These are phyloP conservation scores for Cymbopogon citratus DNA, from an alignment of 176 grass and related monocot species.

Conservation along the genomic window DNA sequence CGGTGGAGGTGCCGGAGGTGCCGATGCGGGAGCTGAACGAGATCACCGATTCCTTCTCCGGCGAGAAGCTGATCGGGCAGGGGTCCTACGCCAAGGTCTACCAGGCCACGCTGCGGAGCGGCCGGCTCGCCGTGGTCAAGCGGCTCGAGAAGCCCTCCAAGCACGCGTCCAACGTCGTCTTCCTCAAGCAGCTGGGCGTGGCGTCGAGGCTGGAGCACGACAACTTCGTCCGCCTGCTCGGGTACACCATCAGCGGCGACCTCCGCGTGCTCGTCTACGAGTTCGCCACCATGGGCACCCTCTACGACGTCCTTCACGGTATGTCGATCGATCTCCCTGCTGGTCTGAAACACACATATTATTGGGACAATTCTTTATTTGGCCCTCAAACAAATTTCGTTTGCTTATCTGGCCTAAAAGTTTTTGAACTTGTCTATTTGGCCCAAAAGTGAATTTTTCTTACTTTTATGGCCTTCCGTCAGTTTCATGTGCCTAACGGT, in stretches of 20 bases:
- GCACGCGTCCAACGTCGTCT: constrained; percentile 41
- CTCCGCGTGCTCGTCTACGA: constrained; percentile 51
- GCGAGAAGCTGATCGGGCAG: constrained; percentile 37
- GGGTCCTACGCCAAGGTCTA: constrained; percentile 62
- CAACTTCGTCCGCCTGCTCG: constrained; percentile 41
- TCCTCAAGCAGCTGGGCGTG: constrained; percentile 34
- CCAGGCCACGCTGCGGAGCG: constrained; percentile 19
- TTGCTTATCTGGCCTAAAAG: too few species aligned
- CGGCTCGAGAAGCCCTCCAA: constrained; percentile 40
- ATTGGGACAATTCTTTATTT: too few species aligned
- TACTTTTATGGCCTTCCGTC: too few species aligned
- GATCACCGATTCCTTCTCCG: constrained; percentile 29
- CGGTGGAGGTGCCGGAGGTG: constrained; percentile 43
- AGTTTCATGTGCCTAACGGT: too few species aligned
- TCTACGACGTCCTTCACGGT: constrained; percentile 49
- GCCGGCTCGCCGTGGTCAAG: constrained; percentile 37
- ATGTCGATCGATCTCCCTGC: too few species aligned
- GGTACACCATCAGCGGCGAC: constrained; percentile 34
- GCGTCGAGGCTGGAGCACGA: constrained; percentile 46
- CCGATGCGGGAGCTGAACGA: constrained; percentile 39
- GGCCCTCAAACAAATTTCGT: too few species aligned
- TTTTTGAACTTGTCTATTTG: too few species aligned
- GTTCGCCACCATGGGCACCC: constrained; percentile 48
- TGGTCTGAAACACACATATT: too few species aligned
- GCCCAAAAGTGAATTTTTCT: too few species aligned